Evolutionary conservation across 352 stramenopile genomes (phyloP), one percentile per base, ranked within the genome.

Genomic region (Pythium apleroticum): DNA sequence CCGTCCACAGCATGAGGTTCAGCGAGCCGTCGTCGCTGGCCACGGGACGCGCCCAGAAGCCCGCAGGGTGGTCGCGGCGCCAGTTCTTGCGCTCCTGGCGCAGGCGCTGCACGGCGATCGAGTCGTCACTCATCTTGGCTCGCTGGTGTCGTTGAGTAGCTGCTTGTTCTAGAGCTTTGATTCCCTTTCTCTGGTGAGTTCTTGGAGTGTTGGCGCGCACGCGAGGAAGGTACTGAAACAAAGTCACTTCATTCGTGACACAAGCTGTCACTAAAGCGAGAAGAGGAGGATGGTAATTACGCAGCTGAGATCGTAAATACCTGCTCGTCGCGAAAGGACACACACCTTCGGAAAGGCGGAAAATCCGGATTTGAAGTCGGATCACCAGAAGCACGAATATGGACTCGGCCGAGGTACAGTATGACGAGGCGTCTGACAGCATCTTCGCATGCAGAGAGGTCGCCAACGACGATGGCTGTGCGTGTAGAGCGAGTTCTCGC

Each of bases 1-100:
- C 95, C 57, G 98, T 88, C 97, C 97, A 99, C 65, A 81, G 70
- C 94, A 99, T 98, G 62, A 99, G 88, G 78, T 99, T 97, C 8
- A 95, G 92, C 41, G 94, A 98, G 53, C 96, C 96, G 68, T 99
- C 97, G 8, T 94, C 89, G 59, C 84, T 97, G 37, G 86, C 75
- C 12, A 90, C 74, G 7, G 97, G 97, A 6, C 95, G 87, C n/a
- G 97, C 97, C 81, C 97, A 98, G 79, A 99, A 99, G 19, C 97
- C 97, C 65, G 89, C 95, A 22, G 95, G 95, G 81, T 98, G 95
- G 77, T 98, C 95, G 55, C 89, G 77, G 52, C 94, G 84, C 96
- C 93, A 98, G 68, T 96, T 94, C 86, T 97, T 98, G 67, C 93
- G 87, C 75, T 98, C 93, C 76, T 98, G 86, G 46, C 84, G 79